These are phyloP conservation scores for Coniosporium tulheliwenetii DNA, from an alignment of 2,329 filamentous ascomycete genomes.

Conservation along the genomic window DNA sequence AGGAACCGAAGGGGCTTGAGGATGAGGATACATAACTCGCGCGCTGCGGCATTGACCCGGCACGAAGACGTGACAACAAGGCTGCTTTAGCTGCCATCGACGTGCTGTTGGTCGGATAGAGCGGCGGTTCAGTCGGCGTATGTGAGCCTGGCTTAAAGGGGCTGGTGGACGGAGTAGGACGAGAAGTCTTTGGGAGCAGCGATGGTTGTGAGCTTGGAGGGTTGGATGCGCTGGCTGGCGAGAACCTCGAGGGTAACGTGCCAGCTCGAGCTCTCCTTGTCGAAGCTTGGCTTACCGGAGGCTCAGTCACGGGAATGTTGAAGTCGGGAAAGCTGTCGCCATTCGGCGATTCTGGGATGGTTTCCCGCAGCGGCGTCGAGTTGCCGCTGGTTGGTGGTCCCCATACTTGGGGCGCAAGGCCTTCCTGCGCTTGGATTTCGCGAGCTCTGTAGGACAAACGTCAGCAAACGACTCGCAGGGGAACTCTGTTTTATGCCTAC, in stretches of 20 bases:
- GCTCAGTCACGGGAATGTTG: slow-evolving; percentile 52
- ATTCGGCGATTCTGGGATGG: slow-evolving; percentile 90
- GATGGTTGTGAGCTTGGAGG: slow-evolving; percentile 42
- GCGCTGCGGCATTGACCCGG: slow-evolving; percentile 87
- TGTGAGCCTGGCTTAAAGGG: slow-evolving; percentile 58
- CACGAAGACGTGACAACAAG: slow-evolving; percentile 69
- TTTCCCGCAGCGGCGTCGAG: slow-evolving; percentile 89
- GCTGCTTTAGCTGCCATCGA: slow-evolving; percentile 46
- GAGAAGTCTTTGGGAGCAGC: slow-evolving; percentile 59
- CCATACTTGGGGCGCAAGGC: slow-evolving; percentile 62
- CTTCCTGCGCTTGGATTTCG: slow-evolving; percentile 95
- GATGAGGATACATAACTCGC: slow-evolving; percentile 45
- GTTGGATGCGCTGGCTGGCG: slow-evolving; percentile 52
- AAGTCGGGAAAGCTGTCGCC: slow-evolving; percentile 88
- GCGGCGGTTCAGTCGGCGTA: slow-evolving; percentile 11
- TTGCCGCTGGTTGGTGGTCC: slow-evolving; percentile 92
- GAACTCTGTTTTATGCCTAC: slow-evolving; percentile 26
- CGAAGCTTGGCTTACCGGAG: slow-evolving; percentile 42
- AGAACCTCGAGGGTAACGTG: slow-evolving; percentile 90
- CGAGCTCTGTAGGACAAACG: slow-evolving; percentile 47
- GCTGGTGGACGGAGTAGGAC: slow-evolving; percentile 73
- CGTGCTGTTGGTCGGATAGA: slow-evolving; percentile 27
- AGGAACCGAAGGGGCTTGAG: slow-evolving; percentile 62
- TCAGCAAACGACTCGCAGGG: neutral
- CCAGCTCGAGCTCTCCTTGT: slow-evolving; percentile 76